Base-by-base conservation (phyloP, 2,329 filamentous ascomycete genomes). In the Aspergillus oerlinghausenensis region DNA sequence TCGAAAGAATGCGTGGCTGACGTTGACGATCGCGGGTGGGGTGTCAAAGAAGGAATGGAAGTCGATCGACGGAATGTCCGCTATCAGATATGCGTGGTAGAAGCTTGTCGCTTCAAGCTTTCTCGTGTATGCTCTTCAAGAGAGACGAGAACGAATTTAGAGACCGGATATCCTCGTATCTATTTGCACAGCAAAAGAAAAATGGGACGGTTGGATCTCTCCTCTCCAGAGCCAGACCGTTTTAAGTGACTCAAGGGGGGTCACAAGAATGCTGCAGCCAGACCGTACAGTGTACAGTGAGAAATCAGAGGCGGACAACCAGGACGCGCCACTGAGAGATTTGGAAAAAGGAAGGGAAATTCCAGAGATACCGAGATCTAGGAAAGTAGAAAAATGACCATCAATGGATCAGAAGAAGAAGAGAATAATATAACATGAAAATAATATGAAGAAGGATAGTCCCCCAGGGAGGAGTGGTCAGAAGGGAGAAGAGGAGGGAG, bases 261-360 rank as follows among this genome's bases (percentile, higher is more conserved):
- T 55, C 48, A 52, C 26, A 10, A 47, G 43, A 54, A 56, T 63
- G 58, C 57, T 52, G 62, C 62, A 56, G 62, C 54, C 60, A 54
- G 60, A 51, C 50, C 40, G 50, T 59, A 57, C 57, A 59, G 56
- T 57, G 60, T 58, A 57, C 51, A 63, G 64, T 52, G 56, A 63
- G n/a, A 63, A 54, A 63, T 68, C 72, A 68, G 65, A 66, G 70
- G 72, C 68, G 72, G 65, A 71, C 73, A 70, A 72, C 72, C 70
- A 75, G 70, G 71, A 73, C 68, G 60, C 67, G 63, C 69, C 63
- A 66, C 54, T 54, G 51, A 52, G 51, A 48, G 23, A 40, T 26
- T 51, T 29, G 28, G 57, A 57, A 51, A 58, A 56, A 61, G 47
- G 49, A 56, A 64, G 55, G 59, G 60, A 58, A 54, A 66, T 65